Base-by-base conservation (phyloP, 805 yeast species). In the Myxozyma kluyveri region DNA sequence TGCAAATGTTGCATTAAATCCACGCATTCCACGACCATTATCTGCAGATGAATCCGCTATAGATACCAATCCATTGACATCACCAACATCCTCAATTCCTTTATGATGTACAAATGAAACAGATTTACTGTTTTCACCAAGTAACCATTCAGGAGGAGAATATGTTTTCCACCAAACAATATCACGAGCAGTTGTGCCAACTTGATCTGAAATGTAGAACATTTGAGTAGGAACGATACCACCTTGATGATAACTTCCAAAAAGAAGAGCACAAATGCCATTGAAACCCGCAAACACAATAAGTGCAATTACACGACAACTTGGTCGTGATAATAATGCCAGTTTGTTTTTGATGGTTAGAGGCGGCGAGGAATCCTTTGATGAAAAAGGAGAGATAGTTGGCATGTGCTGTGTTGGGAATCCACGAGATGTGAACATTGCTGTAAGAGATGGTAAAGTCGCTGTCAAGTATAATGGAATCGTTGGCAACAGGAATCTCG, bases 141-240 rank as follows among this genome's bases (percentile, higher is more conserved):
- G 70, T 50, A 91, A 66, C 96, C 96, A 93, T 3, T 88, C 78
- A 2, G 99, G 98, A 0, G 98, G 97, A 3, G 88, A 79, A 62
- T 91, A 93, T 0, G 96, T 88, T 66, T 88, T 82, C 98, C 98
- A 91, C 88, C 95, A 91, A 3, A 91, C 63, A 0, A 80, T 70
- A 0, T 75, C 53, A n/a, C 45, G 18, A 2, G 51, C 54, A n/a
- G n/a, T n/a, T 12, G 47, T 68, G 2, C 66, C 48, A 2, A 69
- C 65, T 3, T 49, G 56, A 19, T 59, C 46, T 2, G 61, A 53
- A 18, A 65, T 47, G 49, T 56, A 37, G 6, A 58, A 50, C 14
- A 69, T 60, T 52, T 86, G 70, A 0, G 86, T 84, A 0, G 87
- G 84, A 0, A 91, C 71, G 0, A 93, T 80, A 1, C 99, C 99